phyloP scores from a whole-genome alignment of 306 rosid genomes.

The Casuarina glauca region DNA sequence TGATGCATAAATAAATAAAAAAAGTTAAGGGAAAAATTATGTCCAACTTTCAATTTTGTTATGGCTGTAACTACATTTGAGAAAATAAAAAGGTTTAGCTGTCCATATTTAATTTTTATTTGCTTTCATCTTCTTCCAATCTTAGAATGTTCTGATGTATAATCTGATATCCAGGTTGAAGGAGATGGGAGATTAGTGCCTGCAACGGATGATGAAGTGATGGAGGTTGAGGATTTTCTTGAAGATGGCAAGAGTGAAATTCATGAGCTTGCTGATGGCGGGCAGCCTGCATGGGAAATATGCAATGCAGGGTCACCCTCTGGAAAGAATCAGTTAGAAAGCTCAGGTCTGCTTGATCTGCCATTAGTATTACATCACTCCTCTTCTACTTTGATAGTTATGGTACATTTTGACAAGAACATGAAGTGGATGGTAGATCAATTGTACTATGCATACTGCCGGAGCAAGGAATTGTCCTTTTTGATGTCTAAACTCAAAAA shows the following conservation, averaged over 20 bases:
- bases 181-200: constrained; percentile 98
- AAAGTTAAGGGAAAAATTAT: neutral
- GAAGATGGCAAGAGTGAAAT: constrained; percentile 70
- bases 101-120: neutral
- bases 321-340: constrained; percentile 66
- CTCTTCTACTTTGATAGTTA: constrained; percentile 1
- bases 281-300: constrained; percentile 54
- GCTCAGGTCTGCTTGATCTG: constrained; percentile 57
- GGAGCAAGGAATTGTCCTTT: neutral
- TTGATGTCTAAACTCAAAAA: neutral
- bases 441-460: constrained; percentile 11
- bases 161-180: constrained; percentile 73
- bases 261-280: constrained; percentile 55
- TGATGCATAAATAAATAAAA: neutral
- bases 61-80: neutral
- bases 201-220: constrained; percentile 94
- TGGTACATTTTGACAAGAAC: constrained; percentile 9
- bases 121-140: constrained; percentile 7
- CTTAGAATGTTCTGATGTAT: constrained; percentile 16
- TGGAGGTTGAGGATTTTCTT: constrained; percentile 86
- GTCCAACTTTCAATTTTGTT: neutral
- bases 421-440: constrained; percentile 14
- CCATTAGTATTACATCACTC: constrained; percentile 6
- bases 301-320: constrained; percentile 58
- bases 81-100: neutral